These are phyloP conservation scores for Triticum timopheevii DNA, from an alignment of 176 grass and related monocot species.

Conservation along the genomic window DNA sequence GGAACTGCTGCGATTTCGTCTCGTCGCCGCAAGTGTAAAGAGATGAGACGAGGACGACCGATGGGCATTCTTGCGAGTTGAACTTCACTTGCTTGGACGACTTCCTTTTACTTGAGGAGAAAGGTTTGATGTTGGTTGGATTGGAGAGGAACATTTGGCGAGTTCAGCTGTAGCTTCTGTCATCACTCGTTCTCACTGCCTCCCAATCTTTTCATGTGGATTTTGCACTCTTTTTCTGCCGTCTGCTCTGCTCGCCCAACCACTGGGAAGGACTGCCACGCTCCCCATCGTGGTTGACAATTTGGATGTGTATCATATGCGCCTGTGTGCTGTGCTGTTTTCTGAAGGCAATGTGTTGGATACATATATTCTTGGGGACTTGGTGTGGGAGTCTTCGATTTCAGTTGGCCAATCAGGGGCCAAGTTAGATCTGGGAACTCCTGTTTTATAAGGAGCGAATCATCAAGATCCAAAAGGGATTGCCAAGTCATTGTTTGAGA, in stretches of 20 bases:
- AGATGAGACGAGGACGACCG: not conserved
- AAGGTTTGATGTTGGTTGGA: not conserved
- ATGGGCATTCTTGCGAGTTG: not conserved
- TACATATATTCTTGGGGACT: no score
- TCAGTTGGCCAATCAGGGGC: no score
- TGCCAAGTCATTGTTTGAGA: no score
- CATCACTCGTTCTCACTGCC: not conserved
- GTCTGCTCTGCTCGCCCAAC: not conserved
- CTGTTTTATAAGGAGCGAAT: no score
- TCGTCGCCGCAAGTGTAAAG: not conserved
- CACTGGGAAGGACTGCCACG: no score
- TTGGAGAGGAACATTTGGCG: not conserved
- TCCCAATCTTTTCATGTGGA: not conserved
- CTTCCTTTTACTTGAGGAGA: not conserved
- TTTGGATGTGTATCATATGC: no score
- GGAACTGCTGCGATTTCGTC: not conserved
- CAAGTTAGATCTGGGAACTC: no score
- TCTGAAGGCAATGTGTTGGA: no score
- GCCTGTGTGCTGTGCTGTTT: no score
- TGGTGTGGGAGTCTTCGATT: no score
- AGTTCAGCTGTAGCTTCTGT: not conserved
- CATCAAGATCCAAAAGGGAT: no score
- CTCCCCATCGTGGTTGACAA: no score
- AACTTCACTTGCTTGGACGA: not conserved
- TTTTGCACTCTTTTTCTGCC: not conserved